Percentiles rank a stretch among this genome's conserved stretches.
These are phyloP conservation scores for Phialophora macrospora DNA, from an alignment of 2,329 filamentous ascomycete genomes.

Conservation along the genomic window DNA sequence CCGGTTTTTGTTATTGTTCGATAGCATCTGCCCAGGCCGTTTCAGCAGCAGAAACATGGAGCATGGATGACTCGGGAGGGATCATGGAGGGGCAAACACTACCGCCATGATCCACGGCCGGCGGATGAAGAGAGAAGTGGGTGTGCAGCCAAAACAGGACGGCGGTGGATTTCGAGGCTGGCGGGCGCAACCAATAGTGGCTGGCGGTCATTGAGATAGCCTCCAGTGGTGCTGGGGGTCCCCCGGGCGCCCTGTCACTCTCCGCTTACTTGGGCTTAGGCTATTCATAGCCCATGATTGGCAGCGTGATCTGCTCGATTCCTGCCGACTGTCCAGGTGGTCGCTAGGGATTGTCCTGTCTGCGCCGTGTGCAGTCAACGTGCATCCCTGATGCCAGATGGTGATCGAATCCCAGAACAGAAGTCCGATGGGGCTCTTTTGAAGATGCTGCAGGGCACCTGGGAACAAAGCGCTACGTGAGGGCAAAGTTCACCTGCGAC, in stretches of 20 bases:
- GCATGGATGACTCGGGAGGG: conserved; percentile 4
- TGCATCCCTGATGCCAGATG: neutral
- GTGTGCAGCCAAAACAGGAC: conserved; percentile 25
- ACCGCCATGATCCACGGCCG: conserved; percentile 3
- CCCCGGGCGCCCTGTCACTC: conserved; percentile 9
- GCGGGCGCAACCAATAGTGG: conserved; percentile 15
- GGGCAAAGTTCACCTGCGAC: neutral
- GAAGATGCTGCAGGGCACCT: neutral
- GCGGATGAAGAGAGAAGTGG: conserved; percentile 6
- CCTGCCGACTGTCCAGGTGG: neutral
- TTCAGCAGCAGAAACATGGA: conserved; percentile 17
- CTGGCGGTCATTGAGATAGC: conserved; percentile 10
- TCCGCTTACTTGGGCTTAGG: conserved; percentile 3
- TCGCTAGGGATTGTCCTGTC: conserved; percentile 1
- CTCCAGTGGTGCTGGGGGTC: neutral
- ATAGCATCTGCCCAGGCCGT: conserved; percentile 8
- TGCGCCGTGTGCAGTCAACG: neutral
- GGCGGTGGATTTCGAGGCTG: conserved; percentile 23
- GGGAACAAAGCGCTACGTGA: conserved; percentile 1
- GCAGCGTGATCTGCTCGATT: neutral
- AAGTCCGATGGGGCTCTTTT: neutral
- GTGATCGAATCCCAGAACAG: neutral
- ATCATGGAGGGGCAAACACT: conserved; percentile 11
- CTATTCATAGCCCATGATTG: conserved; percentile 9
- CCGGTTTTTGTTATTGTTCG: conserved; percentile 7